Evolutionary conservation across 495 filamentous ascomycete species (phyloP).

Genomic region (Penicillium verhagenii): DNA sequence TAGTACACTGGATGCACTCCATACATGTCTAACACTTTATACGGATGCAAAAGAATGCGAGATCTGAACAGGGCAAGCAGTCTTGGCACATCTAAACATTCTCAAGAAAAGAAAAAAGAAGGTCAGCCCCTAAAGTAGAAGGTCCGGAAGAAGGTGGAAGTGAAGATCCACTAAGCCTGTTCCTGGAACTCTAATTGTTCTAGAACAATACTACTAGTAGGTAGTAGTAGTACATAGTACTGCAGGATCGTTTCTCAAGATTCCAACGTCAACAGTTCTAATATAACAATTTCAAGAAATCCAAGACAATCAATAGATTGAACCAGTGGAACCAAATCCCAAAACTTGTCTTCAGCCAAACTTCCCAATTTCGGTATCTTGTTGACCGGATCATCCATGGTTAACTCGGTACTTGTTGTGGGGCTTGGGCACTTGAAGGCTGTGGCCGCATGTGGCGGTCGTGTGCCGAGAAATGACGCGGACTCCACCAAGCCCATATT

Average conservation of each 20-base stretch:
- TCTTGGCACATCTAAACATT: background rate
- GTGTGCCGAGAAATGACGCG: background rate
- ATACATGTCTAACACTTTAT: too few relatives aligned
- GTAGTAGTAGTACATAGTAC: too few relatives aligned
- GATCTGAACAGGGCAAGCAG: too few relatives aligned
- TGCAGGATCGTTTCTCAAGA: too few relatives aligned
- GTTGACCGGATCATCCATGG: background rate
- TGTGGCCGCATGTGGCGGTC: background rate
- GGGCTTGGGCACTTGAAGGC: background rate
- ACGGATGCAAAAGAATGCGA: too few relatives aligned
- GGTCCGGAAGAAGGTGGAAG: background rate
- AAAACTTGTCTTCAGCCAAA: background rate
- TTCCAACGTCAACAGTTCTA: too few relatives aligned
- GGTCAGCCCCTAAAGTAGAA: background rate
- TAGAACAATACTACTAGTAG: background rate
- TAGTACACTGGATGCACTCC: too few relatives aligned
- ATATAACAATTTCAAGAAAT: too few relatives aligned
- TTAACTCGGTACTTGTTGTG: background rate
- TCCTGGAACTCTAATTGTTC: slow-evolving; percentile 10
- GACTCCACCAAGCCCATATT: background rate
- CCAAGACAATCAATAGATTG: too few relatives aligned
- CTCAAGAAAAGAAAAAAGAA: background rate
- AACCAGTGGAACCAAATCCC: background rate
- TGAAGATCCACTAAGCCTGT: background rate
- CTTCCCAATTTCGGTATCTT: background rate